These are phyloP conservation scores for Trifolium repens DNA, from an alignment of 306 rosid species.

Conservation along the genomic window DNA sequence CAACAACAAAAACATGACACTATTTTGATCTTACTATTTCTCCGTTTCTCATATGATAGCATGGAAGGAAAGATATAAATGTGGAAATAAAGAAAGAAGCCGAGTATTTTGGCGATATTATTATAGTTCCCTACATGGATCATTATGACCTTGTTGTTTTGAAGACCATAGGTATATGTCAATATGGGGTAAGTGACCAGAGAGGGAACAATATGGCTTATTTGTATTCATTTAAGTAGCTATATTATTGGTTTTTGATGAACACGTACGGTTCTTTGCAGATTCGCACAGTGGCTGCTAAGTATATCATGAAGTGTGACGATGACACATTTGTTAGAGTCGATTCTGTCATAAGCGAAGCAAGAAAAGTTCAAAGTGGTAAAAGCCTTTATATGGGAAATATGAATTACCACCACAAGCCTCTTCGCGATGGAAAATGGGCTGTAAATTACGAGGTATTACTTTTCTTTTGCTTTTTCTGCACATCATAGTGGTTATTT, in stretches of 20 bases:
- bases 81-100: conserved; percentile 84
- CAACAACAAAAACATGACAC: background rate
- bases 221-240: background rate
- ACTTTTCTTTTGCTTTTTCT: background rate
- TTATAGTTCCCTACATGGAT: conserved; percentile 93
- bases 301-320: conserved; percentile 90
- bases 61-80: conserved; percentile 84
- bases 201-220: conserved; percentile 32
- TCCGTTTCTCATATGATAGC: conserved; percentile 56
- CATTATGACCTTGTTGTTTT: conserved; percentile 93
- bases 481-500: too few relatives aligned
- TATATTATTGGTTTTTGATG: conserved; percentile 11
- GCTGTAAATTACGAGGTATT: conserved; percentile 95
- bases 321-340: conserved; percentile 96
- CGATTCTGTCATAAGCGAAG: conserved; percentile 74
- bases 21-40: conserved; percentile 39
- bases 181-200: conserved; percentile 80
- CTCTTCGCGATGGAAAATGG: conserved; percentile 94
- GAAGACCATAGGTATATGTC: conserved; percentile 94
- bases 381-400: conserved; percentile 88
- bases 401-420: conserved; percentile 84
- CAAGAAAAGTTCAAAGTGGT: conserved; percentile 49
- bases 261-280: conserved; percentile 42
- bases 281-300: conserved; percentile 68
- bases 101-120: conserved; percentile 89